Conservation (phyloP, 164 flowering plant genomes). For the Chimonanthus salicifolius region DNA sequence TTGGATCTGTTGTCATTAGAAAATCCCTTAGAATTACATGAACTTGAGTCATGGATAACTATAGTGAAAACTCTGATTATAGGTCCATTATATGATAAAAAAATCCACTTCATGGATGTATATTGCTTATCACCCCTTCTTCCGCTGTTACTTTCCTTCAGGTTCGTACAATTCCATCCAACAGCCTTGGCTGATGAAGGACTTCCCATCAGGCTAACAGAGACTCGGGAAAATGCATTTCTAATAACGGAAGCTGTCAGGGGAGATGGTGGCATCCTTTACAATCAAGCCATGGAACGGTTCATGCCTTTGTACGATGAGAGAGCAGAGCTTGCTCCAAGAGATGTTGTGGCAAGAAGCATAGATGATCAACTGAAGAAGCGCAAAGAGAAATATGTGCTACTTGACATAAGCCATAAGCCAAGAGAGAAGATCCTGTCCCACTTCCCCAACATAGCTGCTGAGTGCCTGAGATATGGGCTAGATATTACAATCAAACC, state of each 20-base stretch:
- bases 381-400: constrained; percentile 75
- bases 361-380: constrained; percentile 91
- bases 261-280: constrained; percentile 97
- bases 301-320: constrained; percentile 93
- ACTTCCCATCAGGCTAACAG: constrained; percentile 58
- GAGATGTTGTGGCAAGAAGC: constrained; percentile 94
- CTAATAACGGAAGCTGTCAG: constrained; percentile 96
- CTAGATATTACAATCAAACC: constrained; percentile 83
- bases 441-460: constrained; percentile 96
- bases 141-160: constrained; percentile 21
- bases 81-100: not conserved
- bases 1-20: not conserved
- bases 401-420: constrained; percentile 85
- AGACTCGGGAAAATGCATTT: constrained; percentile 79
- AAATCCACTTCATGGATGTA: not conserved
- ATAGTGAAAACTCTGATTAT: too few species aligned
- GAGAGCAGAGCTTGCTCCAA: constrained; percentile 91
- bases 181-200: constrained; percentile 98
- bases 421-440: constrained; percentile 69
- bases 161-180: constrained; percentile 99
- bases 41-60: not conserved
- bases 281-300: constrained; percentile 75
- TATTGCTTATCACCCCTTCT: not conserved
- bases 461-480: constrained; percentile 82
- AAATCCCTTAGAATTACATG: not conserved